Evolutionary conservation across 2,329 filamentous ascomycete genomes (phyloP), one percentile per base, ranked within the genome.

Genomic region (Phyllosticta citriasiana): DNA sequence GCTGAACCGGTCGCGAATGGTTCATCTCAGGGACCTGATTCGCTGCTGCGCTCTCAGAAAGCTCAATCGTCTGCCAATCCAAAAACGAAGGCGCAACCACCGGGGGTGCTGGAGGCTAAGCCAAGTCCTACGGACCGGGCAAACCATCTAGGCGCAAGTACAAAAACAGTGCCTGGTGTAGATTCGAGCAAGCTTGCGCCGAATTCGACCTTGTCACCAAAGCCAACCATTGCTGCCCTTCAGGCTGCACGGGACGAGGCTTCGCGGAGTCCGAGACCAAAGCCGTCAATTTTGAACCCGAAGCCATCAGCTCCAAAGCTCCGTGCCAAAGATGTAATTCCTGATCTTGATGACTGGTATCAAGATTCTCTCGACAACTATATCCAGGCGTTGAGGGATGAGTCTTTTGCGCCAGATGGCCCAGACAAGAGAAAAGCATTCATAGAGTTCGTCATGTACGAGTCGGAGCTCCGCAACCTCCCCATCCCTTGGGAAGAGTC

Each of bases 271-370:
- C 53, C 24, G 3, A 33, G 26, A 47, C 40, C 40, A 53, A 53
- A 53, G 22, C 22, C 16, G 52, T 12, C 52, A 1, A 1, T 53
- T 19, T 53, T 22, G 52, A 24, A 22, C 22, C 22, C 52, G 9
- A 27, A 58, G 16, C 50, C 25, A 12, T 66, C 22, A 47, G 65
- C 69, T 33, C 70, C 53, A 4, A 47, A n/a, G 7, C 40, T n/a
- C 40, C 14, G 16, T 5, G 40, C 40, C 14, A 64, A 65, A 25
- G 72, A 74, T 60, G 62, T 74, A 57, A 77, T 82, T 64, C 78
- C 79, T 25, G 81, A 82, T 64, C 72, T 84, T n/a, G 79, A 82
- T 63, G 78, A 80, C 2, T 83, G 82, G 79, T 83, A 79, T 64
- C 79, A 77, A 65, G 79, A 80, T 2, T 84, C 82, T 26, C 68